Evolutionary conservation across 805 yeast genomes (phyloP).

Genomic region (Clavispora santaluciae): DNA sequence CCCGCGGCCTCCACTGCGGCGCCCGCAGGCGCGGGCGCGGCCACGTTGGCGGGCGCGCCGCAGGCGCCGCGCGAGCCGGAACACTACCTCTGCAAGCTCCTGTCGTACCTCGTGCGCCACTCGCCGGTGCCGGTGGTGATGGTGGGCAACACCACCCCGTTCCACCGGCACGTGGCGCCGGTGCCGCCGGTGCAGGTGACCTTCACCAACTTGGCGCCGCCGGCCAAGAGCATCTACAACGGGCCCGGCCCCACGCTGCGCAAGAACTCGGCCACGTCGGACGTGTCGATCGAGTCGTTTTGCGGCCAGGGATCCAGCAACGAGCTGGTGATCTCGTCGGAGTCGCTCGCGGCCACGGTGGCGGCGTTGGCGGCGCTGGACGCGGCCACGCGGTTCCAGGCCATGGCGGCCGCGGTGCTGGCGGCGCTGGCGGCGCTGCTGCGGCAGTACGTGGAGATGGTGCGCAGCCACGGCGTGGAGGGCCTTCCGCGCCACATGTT

Average conservation of each 20-base stretch:
- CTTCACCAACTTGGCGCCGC: constrained; percentile 5
- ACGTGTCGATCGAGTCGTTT: constrained; percentile 16
- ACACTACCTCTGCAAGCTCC: constrained; percentile 1
- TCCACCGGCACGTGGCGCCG: constrained; percentile 8
- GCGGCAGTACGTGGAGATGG: constrained; percentile 19
- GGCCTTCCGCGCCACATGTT: constrained; percentile 11
- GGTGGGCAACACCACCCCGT: constrained; percentile 26
- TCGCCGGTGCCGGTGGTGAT: constrained; percentile 36
- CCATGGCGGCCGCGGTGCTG: constrained; percentile 22
- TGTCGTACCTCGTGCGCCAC: constrained; percentile 34
- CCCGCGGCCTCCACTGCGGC: not conserved
- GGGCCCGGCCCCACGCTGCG: constrained; percentile 4
- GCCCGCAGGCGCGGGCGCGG: not conserved
- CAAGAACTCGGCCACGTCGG: constrained; percentile 12
- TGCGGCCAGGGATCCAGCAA: constrained; percentile 7
- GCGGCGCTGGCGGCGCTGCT: constrained; percentile 26
- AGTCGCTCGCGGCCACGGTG: constrained; percentile 1
- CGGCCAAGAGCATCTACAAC: constrained; percentile 2
- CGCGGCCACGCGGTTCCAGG: constrained; percentile 14
- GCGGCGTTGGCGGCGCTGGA: constrained; percentile 3
- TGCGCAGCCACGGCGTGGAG: constrained; percentile 11
- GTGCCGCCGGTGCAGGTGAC: constrained; percentile 9
- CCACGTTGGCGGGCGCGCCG: not conserved
- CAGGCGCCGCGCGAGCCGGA: not conserved
- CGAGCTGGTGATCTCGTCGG: not conserved